Base-by-base conservation (phyloP, 129 eudicot species). In the Arctium lappa region DNA sequence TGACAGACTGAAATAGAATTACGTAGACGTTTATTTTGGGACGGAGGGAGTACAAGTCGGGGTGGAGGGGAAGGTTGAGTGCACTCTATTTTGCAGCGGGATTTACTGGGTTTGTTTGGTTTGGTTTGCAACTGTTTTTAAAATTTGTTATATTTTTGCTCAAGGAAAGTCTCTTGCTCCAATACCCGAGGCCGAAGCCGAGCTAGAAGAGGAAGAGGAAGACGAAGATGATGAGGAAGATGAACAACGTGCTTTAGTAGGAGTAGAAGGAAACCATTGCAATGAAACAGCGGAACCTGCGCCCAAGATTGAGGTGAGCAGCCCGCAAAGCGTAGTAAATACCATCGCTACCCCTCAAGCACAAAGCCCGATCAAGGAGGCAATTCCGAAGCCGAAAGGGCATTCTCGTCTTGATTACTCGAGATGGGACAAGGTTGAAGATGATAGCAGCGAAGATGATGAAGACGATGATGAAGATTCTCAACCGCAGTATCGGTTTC, bases 111-210 rank as follows among this genome's bases (percentile, higher is more conserved):
- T 73, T 73, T 40, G 44, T 72, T 37, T n/a, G 30, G 42, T 73
- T 73, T 2, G 11, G 22, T 15, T 3, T 73, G 11, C 5, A 37
- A 46, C 15, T 2, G 2, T 44, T 39, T 56, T 30, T 76, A 30
- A 74, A n/a, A 36, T 29, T 69, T 31, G 39, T 40, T 7, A 9
- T 81, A 8, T 73, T 86, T 89, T 85, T 87, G 91, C 82, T 86
- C 85, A 90, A 92, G 97, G 92, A 91, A 89, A 95, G 98, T 88
- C 98, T 48, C 97, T 95, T 71, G 97, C 98, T 48, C 89, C 98
- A 75, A 95, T 95, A 86, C 97, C 97, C 11, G 98, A 94, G 87
- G 92, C 85, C 30, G 98, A 94, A 82, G 73, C 92, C 1, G 97
- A 94, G 87, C 79, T 85, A 71, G 98, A 94, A 87, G 95, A 93